Evolutionary conservation across 352 stramenopile genomes (phyloP), one percentile per base, ranked within the genome.

Genomic region (Thraustotheca clavata): DNA sequence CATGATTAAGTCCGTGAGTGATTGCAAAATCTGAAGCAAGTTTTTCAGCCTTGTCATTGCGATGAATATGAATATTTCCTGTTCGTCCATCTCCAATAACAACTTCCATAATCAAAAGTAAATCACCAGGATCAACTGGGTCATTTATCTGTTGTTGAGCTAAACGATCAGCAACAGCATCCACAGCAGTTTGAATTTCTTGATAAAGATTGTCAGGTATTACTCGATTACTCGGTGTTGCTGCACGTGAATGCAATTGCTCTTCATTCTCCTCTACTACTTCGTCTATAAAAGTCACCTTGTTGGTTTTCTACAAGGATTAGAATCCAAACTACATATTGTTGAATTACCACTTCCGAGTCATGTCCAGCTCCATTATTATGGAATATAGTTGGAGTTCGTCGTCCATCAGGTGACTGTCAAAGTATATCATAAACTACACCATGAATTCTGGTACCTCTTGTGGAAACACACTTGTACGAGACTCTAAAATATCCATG

Each of bases 21-120:
- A 26, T 24, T 0, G 77, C 78, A 73, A 92, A 92, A 20, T 68
- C 59, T 5, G 48, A 47, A 20, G 83, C 83, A 0, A 90, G 68
- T 0, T 27, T 39, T 18, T 76, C 71, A 0, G 83, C 77, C 46
- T 73, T 49, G 35, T 89, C 83, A 4, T 73, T 69, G 4, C 77
- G 72, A 59, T 81, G 67, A 40, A 92, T 73, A 31, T 88, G 76
- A 32, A 92, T 88, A 6, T 74, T 89, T 57, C 88, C 79, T 43
- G 76, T 83, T 20, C 74, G 70, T 2, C 77, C 83, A 52, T 88
- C 73, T 12, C 76, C 74, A 47, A 91, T 89, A 34, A 90, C 71
- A 2, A 92, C 73, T 31, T 92, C 83, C 75, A 92, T 88, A 39
- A 90, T 35, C 11, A 92, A 46, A 40, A 90, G 65, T 16, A 92